Base-by-base conservation (phyloP, 306 rosid species). In the Cucurbita pepo region DNA sequence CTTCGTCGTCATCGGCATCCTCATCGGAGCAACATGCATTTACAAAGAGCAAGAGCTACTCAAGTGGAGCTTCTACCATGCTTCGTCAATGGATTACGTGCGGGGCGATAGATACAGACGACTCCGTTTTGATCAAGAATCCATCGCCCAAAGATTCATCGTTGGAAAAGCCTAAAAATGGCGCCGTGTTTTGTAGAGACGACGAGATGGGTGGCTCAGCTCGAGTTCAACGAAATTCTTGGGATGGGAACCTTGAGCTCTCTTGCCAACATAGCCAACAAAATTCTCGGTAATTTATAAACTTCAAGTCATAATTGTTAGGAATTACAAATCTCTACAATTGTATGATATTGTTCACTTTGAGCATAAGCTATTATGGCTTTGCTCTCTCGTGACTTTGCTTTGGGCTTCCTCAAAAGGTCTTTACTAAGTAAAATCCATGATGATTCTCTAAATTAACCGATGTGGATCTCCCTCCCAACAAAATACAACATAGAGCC, bases 31-130 rank as follows among this genome's bases (percentile, higher is more conserved):
- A 30, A 30, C 34, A 3, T 30, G 3, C 34, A 30, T 30, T 30
- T 30, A 30, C 34, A 30, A 30, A 30, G 85, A 73, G 76, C 47
- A 86, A 80, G 76, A 88, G 83, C 79, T 78, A 84, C 75, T 84
- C 91, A 4, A 63, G 77, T 12, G 81, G 81, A 69, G 86, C 89
- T 50, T 81, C 96, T 48, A 67, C 60, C 43, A 75, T 82, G 77
- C 69, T 92, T 53, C 85, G 84, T n/a, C 88, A 88, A 59, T 79
- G 77, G 83, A 83, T 92, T 16, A 72, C 78, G 40, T 88, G 98
- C 57, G 84, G 96, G 15, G 77, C 60, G 5, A 82, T 69, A 37
- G 86, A 86, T 25, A 83, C 90, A 62, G 79, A 85, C 38, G 96
- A 90, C 40, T 25, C 84, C 43, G 86, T 77, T 1, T 6, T 86